Percentiles rank a stretch among this genome's conserved stretches.
phyloP scores from a whole-genome alignment of 192 early-diverging fungal genomes.

The Podila clonocystis region DNA sequence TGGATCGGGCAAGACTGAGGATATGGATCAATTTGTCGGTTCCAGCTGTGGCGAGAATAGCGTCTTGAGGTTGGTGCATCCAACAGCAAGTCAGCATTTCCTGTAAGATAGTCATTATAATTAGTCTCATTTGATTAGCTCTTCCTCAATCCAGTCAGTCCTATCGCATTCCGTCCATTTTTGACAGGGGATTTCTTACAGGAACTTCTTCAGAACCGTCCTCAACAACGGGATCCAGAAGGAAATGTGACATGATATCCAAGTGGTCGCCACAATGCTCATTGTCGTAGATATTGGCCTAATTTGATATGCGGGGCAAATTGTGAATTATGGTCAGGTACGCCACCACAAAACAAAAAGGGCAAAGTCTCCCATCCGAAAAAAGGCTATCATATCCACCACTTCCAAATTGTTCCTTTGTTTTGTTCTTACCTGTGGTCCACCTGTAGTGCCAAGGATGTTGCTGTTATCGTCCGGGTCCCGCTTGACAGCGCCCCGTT shows the following conservation, averaged over 20 bases:
- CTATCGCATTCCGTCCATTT: background rate
- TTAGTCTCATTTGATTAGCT: background rate
- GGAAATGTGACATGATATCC: constrained; percentile 94
- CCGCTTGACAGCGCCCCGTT: constrained; percentile 72
- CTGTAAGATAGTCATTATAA: constrained; percentile 3
- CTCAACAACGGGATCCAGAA: constrained; percentile 53
- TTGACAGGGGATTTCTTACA: constrained; percentile 12
- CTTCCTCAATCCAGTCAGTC: background rate
- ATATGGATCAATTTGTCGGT: constrained; percentile 72
- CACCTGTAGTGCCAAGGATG: constrained; percentile 77
- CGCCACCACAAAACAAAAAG: constrained; percentile 14
- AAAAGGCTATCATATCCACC: constrained; percentile 66
- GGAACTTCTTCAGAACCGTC: constrained; percentile 47
- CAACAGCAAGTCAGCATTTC: constrained; percentile 77
- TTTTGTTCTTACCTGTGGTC: constrained; percentile 69
- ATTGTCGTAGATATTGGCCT: constrained; percentile 92
- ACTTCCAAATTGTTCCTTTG: constrained; percentile 54
- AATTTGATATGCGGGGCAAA: constrained; percentile 3
- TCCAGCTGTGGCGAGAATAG: constrained; percentile 75
- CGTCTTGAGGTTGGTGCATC: constrained; percentile 73
- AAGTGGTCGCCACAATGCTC: constrained; percentile 94
- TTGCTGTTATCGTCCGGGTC: constrained; percentile 76
- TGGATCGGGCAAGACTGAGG: constrained; percentile 76
- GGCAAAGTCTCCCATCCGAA: too few relatives aligned
- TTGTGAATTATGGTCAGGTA: background rate